Evolutionary conservation across 164 flowering plant species (phyloP).

Genomic region (Piper betle): DNA sequence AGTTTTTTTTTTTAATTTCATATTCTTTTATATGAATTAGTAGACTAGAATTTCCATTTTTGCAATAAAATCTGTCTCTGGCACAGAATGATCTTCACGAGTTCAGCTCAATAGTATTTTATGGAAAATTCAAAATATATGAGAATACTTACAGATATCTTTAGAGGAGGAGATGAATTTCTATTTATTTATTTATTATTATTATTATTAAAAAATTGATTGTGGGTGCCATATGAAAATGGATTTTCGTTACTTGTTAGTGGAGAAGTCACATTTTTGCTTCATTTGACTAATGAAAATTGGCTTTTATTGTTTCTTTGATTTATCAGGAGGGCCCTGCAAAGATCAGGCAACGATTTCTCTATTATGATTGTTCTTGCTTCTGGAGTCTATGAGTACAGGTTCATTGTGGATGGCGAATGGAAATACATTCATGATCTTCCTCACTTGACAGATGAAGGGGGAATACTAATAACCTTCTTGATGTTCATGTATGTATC

Average conservation of each 20-base stretch:
- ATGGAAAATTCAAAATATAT: too few relatives aligned
- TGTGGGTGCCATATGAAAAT: too few relatives aligned
- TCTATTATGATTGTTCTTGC: slow-evolving; percentile 64
- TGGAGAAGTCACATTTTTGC: background rate
- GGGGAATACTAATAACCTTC: slow-evolving; percentile 51
- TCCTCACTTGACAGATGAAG: slow-evolving; percentile 57
- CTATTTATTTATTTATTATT: too few relatives aligned
- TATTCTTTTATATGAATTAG: too few relatives aligned
- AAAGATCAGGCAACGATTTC: slow-evolving; percentile 75
- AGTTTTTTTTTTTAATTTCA: too few relatives aligned
- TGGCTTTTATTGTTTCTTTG: background rate
- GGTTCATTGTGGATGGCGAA: slow-evolving; percentile 80
- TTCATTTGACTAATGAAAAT: background rate
- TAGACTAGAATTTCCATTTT: too few relatives aligned
- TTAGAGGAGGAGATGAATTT: too few relatives aligned
- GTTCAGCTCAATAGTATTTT: too few relatives aligned
- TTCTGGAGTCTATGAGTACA: slow-evolving; percentile 78
- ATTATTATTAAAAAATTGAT: too few relatives aligned
- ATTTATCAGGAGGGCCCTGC: slow-evolving; percentile 49
- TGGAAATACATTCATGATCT: slow-evolving; percentile 71
- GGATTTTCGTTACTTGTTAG: background rate
- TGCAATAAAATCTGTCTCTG: too few relatives aligned
- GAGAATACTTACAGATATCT: too few relatives aligned
- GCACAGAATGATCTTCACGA: too few relatives aligned
- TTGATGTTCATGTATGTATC: slow-evolving; percentile 69